Percentiles rank a stretch among this genome's conserved stretches.
These are phyloP conservation scores for Alternaria arborescens DNA, from an alignment of 2,329 filamentous ascomycete species.

Conservation along the genomic window DNA sequence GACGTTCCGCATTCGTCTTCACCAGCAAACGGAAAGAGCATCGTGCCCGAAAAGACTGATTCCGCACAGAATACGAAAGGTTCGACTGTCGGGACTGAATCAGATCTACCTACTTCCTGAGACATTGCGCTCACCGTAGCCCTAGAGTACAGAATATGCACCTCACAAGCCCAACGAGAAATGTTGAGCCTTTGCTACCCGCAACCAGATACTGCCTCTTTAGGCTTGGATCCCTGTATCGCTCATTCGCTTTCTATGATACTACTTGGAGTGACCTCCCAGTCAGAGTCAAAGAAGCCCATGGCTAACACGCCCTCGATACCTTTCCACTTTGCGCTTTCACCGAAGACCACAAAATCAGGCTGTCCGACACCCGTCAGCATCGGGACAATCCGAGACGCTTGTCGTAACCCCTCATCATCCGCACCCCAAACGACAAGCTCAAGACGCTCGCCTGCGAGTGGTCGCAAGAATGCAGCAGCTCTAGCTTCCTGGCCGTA, in stretches of 20 bases:
- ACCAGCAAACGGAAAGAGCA: constrained; percentile 9
- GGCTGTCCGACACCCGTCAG: constrained; percentile 66
- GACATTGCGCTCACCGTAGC: background rate
- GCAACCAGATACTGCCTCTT: background rate
- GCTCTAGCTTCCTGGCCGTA: constrained; percentile 53
- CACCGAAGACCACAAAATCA: constrained; percentile 63
- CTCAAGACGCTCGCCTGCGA: constrained; percentile 59
- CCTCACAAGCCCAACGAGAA: background rate
- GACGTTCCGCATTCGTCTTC: constrained; percentile 18
- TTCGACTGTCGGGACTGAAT: background rate
- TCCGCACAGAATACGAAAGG: background rate
- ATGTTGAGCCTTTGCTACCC: background rate
- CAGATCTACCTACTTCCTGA: background rate
- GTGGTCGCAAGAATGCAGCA: constrained; percentile 62
- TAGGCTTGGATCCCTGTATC: background rate
- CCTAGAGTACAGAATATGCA: background rate
- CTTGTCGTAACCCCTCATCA: constrained; percentile 57
- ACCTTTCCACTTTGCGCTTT: constrained; percentile 60
- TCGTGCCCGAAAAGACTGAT: background rate
- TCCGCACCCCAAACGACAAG: constrained; percentile 66
- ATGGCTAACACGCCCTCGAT: constrained; percentile 62
- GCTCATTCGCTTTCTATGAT: constrained; percentile 39
- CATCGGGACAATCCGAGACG: constrained; percentile 63
- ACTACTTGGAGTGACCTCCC: constrained; percentile 60
- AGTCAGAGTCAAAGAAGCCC: constrained; percentile 65